These are phyloP conservation scores for Teratosphaeriaceae sp. DNA, from an alignment of 2,329 filamentous ascomycete species.

Conservation along the genomic window DNA sequence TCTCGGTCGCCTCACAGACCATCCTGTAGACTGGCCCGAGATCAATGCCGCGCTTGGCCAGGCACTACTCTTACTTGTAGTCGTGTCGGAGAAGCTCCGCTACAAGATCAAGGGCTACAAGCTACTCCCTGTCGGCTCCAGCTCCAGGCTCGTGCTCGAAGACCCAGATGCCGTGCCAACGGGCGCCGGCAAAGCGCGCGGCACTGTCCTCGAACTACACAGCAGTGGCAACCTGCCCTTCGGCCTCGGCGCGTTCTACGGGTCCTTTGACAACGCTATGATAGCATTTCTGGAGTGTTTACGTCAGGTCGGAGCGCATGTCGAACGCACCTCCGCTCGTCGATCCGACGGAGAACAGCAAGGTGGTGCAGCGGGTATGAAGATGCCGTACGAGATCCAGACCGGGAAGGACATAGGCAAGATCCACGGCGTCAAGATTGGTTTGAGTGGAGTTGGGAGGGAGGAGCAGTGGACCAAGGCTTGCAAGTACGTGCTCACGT, in stretches of 20 bases:
- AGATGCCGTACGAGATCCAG: constrained; percentile 81
- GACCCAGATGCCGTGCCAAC: constrained; percentile 44
- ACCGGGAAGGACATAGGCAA: constrained; percentile 77
- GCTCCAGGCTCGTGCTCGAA: constrained; percentile 70
- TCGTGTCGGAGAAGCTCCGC: constrained; percentile 80
- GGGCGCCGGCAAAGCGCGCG: constrained; percentile 55
- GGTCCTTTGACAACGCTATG: constrained; percentile 93
- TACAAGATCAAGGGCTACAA: constrained; percentile 86
- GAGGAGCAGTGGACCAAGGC: constrained; percentile 92
- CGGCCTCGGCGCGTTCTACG: constrained; percentile 82
- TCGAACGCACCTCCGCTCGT: constrained; percentile 46
- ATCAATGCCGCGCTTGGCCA: constrained; percentile 99
- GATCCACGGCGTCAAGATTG: constrained; percentile 78
- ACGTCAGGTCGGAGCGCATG: constrained; percentile 73
- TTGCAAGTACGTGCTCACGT: constrained; percentile 94
- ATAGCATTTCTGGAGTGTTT: constrained; percentile 94
- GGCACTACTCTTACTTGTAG: constrained; percentile 81
- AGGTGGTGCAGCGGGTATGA: constrained; percentile 39
- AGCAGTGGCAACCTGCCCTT: constrained; percentile 87
- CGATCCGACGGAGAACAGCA: constrained; percentile 13
- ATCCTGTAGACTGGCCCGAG: constrained; percentile 95
- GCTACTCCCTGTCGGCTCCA: constrained; percentile 84
- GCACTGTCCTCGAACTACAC: constrained; percentile 74
- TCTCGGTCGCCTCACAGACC: constrained; percentile 75
- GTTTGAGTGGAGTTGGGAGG: constrained; percentile 72